These are phyloP conservation scores for Naumovozyma baii DNA, from an alignment of 805 yeast genomes.

Conservation along the genomic window DNA sequence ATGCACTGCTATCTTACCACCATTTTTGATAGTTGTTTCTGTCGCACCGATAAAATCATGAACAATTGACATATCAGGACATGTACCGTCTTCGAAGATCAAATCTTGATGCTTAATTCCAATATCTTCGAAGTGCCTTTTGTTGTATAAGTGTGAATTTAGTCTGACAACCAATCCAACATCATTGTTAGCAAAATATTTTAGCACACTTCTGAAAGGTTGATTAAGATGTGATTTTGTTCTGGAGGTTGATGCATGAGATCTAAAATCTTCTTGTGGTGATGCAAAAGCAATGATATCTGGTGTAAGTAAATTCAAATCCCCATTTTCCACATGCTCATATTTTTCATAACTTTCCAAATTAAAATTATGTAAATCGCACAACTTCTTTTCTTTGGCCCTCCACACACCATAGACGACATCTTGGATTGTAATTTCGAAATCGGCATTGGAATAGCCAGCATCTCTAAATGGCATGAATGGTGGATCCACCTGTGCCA, in stretches of 20 bases:
- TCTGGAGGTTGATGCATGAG: slow-evolving; percentile 6
- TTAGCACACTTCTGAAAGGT: slow-evolving; percentile 73
- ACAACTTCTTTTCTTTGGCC: slow-evolving; percentile 84
- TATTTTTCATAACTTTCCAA: slow-evolving; percentile 90
- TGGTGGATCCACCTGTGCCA: slow-evolving; percentile 86
- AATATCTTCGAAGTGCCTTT: slow-evolving; percentile 67
- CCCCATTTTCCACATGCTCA: slow-evolving; percentile 95
- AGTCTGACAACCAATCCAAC: slow-evolving; percentile 87
- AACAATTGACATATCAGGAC: slow-evolving; percentile 90
- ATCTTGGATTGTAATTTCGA: slow-evolving; percentile 87
- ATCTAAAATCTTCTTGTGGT: slow-evolving; percentile 61
- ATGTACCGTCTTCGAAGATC: slow-evolving; percentile 97
- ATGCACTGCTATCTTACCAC: slow-evolving; percentile 96
- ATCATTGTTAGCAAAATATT: slow-evolving; percentile 58
- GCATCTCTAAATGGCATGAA: slow-evolving; percentile 95
- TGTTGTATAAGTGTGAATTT: slow-evolving; percentile 85
- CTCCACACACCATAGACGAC: slow-evolving; percentile 95
- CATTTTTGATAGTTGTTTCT: slow-evolving; percentile 72
- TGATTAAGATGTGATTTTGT: slow-evolving; percentile 41
- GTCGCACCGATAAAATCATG: slow-evolving; percentile 91
- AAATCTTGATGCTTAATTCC: slow-evolving; percentile 87
- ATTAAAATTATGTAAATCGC: slow-evolving; percentile 78
- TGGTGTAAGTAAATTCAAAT: slow-evolving; percentile 81
- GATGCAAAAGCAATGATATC: slow-evolving; percentile 97
- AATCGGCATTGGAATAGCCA: slow-evolving; percentile 92